Conservation (phyloP, 2,329 filamentous ascomycete genomes). For the Zymoseptoria pseudotritici region DNA sequence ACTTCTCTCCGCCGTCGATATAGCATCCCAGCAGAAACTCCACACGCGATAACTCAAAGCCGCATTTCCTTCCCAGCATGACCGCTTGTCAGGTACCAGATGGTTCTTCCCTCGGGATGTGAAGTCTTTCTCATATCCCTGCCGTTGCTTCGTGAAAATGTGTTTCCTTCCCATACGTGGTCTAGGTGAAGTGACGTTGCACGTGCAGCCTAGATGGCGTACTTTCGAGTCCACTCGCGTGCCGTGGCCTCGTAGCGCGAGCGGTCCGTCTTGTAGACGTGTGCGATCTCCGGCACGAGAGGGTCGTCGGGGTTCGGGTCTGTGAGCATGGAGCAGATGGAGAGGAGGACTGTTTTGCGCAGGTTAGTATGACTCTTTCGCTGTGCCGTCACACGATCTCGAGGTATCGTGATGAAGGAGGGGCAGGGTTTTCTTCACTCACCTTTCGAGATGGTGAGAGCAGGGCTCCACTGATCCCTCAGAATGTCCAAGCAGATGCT, state of each 20-base stretch:
- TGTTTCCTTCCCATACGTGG: not conserved
- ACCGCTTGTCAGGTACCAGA: not conserved
- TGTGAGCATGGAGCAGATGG: conserved; percentile 99
- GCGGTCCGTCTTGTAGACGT: conserved; percentile 99
- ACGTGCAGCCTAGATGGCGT: conserved; percentile 65
- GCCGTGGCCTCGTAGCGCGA: conserved; percentile 93
- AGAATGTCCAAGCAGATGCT: conserved; percentile 98
- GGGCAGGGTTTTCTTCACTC: conserved; percentile 1
- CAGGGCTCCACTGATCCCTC: conserved; percentile 98
- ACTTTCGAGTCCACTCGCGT: conserved; percentile 98
- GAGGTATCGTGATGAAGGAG: conserved; percentile 4
- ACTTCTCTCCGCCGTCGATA: not conserved
- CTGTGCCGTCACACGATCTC: conserved; percentile 5
- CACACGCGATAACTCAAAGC: not conserved
- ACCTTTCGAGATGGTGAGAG: conserved; percentile 98
- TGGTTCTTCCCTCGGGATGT: not conserved
- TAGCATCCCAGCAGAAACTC: not conserved
- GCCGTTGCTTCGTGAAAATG: not conserved
- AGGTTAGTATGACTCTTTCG: not conserved
- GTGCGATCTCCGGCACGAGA: conserved; percentile 95
- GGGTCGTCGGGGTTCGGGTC: conserved; percentile 99
- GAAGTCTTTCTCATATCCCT: not conserved
- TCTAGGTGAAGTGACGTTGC: not conserved
- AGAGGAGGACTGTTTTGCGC: conserved; percentile 68
- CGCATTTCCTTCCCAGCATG: not conserved